Base-by-base conservation (phyloP, 1,139 yeast genomes). In the Lodderomyces jiufengensis region DNA sequence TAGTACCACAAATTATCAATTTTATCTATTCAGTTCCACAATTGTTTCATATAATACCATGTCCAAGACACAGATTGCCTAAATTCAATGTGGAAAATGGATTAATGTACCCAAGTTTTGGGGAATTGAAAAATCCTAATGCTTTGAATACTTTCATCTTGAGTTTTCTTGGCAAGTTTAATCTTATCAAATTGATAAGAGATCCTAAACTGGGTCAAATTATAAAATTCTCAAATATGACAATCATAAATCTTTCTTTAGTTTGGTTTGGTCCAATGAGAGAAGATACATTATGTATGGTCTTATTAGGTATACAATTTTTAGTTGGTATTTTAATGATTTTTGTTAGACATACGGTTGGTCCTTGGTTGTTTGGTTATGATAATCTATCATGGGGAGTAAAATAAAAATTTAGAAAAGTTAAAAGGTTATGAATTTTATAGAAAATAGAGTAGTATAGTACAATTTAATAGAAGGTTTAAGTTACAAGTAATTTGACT, bases 11-110 rank as follows among this genome's bases (percentile, higher is more conserved):
- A 60, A 85, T 92, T 36, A 61, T 87, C 60, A 92, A 92, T 55
- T 94, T 94, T 49, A 44, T 86, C 11, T 92, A 88, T 59, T 86
- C 96, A 1, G 77, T 80, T 5, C 98, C 98, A 3, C 99, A 92
- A 59, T 61, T 92, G 42, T 84, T 90, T 59, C 79, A 81, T 32
- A 50, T 92, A 2, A 81, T 94, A 11, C 95, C 94, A 6, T 92
- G 98, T 54, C 99, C 99, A 21, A 75, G 99, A 49, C 99, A 92
- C 57, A 74, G 99, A 50, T 58, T 92, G 54, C 99, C 99, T 1
- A 70, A 66, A 45, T 84, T 86, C 50, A 78, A 86, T 48, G 65
- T 63, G 10, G 59, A 69, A 12, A 80, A 86, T 43, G 90, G 94
- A 1, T 61, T 81, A 33, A 69, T 92, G 70, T 78, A 85, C 49